Evolutionary conservation across 768 basidiomycete genomes (phyloP), one percentile per base, ranked within the genome.

Genomic region (Boletus patriciae): DNA sequence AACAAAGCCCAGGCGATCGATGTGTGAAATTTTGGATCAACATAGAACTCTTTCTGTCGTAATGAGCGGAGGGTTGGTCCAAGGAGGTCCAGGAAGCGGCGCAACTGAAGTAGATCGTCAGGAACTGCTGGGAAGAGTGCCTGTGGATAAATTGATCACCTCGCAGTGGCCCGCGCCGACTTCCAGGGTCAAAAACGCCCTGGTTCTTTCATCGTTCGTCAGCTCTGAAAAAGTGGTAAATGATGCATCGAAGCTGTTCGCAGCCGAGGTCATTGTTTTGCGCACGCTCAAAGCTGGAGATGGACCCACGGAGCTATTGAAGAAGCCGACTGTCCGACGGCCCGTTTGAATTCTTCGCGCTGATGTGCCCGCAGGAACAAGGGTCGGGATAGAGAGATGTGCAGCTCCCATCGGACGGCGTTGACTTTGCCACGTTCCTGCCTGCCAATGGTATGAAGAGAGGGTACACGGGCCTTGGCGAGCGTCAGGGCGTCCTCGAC

Each of bases 1-100:
- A 92, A 80, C 43, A 93, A 77, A 15, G 86, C 84, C 94, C 95
- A 97, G 11, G 86, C 92, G 52, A 97, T 84, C 3, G 93, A 95
- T 13, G 89, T 81, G 67, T 98, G 95, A 66, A 94, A 97, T 44
- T 86, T 83, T 19, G 95, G 93, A 31, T 83, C 74, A 34, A 75
- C 65, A 73, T 98, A 96, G 72, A 92, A 97, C 54, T 82, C 80
- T 60, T 87, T 85, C 62, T 95, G 88, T 51, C 87, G 85, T 34
- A 92, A 75, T 4, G 71, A 67, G 29, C 73, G 74, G 45, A 96
- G 74, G 8, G 78, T 74, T 1, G 88, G 86, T 6, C 79, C 76
- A 41, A 97, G 71, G 23, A 76, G 74, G 46, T 81, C 74, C 2
- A 83, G 76, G 42, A 94, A 72, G 9, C 68, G 64, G 56, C 74